Evolutionary conservation across 2,329 filamentous ascomycete species (phyloP).

Genomic region (Paracamarosporium sp.): DNA sequence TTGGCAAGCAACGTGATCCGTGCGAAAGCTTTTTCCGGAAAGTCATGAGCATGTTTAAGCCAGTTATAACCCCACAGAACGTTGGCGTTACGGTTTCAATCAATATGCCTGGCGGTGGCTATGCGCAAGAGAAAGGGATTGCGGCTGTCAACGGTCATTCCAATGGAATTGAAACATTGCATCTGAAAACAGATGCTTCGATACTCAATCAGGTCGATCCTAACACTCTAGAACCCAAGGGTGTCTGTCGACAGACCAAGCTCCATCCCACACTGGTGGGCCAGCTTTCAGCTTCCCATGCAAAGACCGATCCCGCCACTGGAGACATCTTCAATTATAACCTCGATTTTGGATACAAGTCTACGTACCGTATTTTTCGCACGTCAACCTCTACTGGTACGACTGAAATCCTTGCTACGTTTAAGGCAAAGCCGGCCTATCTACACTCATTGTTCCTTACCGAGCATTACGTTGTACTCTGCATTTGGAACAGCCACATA

Average conservation of each 20-base stretch:
- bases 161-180: slow-evolving; percentile 57
- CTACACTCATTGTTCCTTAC: slow-evolving; percentile 85
- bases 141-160: slow-evolving; percentile 32
- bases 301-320: slow-evolving; percentile 72
- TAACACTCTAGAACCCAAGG: slow-evolving; percentile 74
- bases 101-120: slow-evolving; percentile 64
- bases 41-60: slow-evolving; percentile 66
- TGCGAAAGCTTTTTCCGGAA: slow-evolving; percentile 78
- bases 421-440: slow-evolving; percentile 69
- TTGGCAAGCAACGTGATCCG: slow-evolving; percentile 75
- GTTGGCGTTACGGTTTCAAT: slow-evolving; percentile 70
- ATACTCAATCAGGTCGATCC: slow-evolving; percentile 69
- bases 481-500: slow-evolving; percentile 72
- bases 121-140: slow-evolving; percentile 11
- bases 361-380: slow-evolving; percentile 74
- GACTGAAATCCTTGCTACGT: slow-evolving; percentile 74
- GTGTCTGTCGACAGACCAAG: slow-evolving; percentile 63
- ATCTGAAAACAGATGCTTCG: slow-evolving; percentile 66
- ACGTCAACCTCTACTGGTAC: slow-evolving; percentile 67
- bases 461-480: slow-evolving; percentile 73
- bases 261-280: slow-evolving; percentile 75
- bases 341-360: slow-evolving; percentile 64
- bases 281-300: slow-evolving; percentile 72
- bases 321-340: slow-evolving; percentile 86
- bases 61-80: slow-evolving; percentile 56